Evolutionary conservation across 1,284 basidiomycete genomes (phyloP).

Genomic region (Ustilago lituana): DNA sequence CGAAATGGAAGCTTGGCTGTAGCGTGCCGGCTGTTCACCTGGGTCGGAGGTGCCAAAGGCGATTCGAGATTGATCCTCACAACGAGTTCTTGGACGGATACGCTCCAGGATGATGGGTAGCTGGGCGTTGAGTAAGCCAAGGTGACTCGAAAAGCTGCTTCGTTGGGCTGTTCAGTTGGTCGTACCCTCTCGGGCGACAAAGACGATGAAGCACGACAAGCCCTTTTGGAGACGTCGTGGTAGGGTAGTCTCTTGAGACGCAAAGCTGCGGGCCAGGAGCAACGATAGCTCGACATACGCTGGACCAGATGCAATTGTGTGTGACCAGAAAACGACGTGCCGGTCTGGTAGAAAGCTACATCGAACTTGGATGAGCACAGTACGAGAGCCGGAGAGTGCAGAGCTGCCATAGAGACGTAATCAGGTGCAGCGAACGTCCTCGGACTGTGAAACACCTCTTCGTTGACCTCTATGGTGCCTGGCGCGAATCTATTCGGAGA

Average conservation of each 20-base stretch:
- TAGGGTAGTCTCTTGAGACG: conserved; percentile 51
- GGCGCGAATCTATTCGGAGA: conserved; percentile 8
- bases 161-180: background rate
- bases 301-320: conserved; percentile 8
- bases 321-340: background rate
- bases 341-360: conserved; percentile 46
- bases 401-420: conserved; percentile 37
- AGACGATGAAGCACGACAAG: conserved; percentile 1
- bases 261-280: conserved; percentile 47
- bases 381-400: conserved; percentile 58
- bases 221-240: conserved; percentile 27
- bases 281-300: conserved; percentile 36
- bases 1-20: conserved; percentile 25
- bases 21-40: conserved; percentile 43
- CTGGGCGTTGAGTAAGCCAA: conserved; percentile 62
- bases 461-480: background rate
- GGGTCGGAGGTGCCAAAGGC: background rate
- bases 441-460: conserved; percentile 23
- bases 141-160: conserved; percentile 46
- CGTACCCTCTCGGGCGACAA: background rate
- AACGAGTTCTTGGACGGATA: conserved; percentile 61
- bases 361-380: conserved; percentile 58
- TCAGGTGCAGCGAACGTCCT: background rate
- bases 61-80: conserved; percentile 25
- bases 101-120: conserved; percentile 59